Percentiles rank a stretch among this genome's conserved stretches.
Conservation (phyloP, 169 alveolate species). For the Neospora caninum region DNA sequence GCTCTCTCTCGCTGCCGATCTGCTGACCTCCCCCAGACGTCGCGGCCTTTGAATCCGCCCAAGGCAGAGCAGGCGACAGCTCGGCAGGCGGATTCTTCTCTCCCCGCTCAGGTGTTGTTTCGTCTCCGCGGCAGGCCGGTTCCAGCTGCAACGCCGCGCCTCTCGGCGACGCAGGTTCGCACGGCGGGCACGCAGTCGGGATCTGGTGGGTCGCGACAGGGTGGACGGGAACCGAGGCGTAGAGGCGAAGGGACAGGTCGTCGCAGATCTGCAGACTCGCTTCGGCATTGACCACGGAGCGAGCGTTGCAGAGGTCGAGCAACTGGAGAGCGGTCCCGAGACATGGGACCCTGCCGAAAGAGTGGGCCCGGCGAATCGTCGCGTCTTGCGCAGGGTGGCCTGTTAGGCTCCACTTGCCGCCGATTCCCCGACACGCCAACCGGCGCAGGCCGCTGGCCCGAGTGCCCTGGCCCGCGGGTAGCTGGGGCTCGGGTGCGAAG, state of each 20-base stretch:
- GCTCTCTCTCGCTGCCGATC: too few relatives aligned
- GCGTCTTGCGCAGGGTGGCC: constrained; percentile 28
- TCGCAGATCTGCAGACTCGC: constrained; percentile 60
- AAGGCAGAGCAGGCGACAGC: not conserved
- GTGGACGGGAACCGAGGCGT: constrained; percentile 42
- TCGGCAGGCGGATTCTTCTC: not conserved
- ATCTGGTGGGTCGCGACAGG: constrained; percentile 40
- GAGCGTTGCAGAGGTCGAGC: constrained; percentile 39
- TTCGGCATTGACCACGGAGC: constrained; percentile 28
- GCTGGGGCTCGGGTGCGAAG: too few relatives aligned
- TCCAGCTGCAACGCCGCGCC: too few relatives aligned
- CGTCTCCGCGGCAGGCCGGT: too few relatives aligned
- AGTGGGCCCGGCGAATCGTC: constrained; percentile 46
- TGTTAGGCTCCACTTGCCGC: constrained; percentile 67
- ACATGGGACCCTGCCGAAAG: constrained; percentile 9
- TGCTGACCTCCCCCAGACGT: not conserved
- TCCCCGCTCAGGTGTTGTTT: too few relatives aligned
- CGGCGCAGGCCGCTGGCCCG: not conserved
- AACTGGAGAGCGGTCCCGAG: constrained; percentile 56
- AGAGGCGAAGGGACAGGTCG: constrained; percentile 56
- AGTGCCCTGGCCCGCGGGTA: too few relatives aligned
- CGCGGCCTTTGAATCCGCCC: not conserved
- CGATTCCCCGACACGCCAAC: constrained; percentile 45
- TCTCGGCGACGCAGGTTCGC: not conserved
- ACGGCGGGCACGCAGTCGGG: not conserved